Evolutionary conservation across 352 stramenopile genomes (phyloP).

Genomic region (Phytopythium cucurbitacearum): DNA sequence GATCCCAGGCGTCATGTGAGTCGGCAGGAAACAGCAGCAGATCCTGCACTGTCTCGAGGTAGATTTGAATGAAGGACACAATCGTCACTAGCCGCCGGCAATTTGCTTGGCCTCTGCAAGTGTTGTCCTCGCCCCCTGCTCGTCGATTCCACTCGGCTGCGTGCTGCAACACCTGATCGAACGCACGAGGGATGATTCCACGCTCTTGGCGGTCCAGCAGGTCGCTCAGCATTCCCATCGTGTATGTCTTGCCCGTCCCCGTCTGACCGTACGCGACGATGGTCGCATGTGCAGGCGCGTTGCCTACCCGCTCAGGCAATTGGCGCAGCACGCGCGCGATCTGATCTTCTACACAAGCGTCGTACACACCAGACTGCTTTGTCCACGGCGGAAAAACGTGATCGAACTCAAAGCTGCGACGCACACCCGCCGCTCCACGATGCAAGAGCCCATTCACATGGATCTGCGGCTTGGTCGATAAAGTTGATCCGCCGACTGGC

Average conservation of each 20-base stretch:
- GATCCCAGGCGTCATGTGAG: conserved; percentile 3
- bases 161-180: conserved; percentile 46
- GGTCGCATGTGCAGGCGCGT: conserved; percentile 28
- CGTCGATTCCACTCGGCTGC: conserved; percentile 12
- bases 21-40: conserved; percentile 27
- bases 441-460: conserved; percentile 6
- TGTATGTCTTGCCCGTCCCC: conserved; percentile 74
- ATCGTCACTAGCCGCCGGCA: conserved; percentile 13
- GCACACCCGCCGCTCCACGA: conserved; percentile 15
- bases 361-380: conserved; percentile 50
- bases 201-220: conserved; percentile 22
- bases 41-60: conserved; percentile 72
- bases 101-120: not conserved
- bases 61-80: conserved; percentile 74
- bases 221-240: conserved; percentile 63
- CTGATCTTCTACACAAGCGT: conserved; percentile 25
- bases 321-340: conserved; percentile 34
- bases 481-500: too few species aligned
- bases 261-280: conserved; percentile 72
- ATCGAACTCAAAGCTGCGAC: conserved; percentile 64
- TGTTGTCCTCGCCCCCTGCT: not conserved
- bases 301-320: conserved; percentile 11
- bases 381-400: conserved; percentile 49
- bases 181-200: conserved; percentile 60
- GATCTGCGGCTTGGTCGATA: too few species aligned